Percentiles rank a stretch among this genome's conserved stretches.
Evolutionary conservation across 1,284 basidiomycete species (phyloP).

Genomic region (Ustilago tritici): DNA sequence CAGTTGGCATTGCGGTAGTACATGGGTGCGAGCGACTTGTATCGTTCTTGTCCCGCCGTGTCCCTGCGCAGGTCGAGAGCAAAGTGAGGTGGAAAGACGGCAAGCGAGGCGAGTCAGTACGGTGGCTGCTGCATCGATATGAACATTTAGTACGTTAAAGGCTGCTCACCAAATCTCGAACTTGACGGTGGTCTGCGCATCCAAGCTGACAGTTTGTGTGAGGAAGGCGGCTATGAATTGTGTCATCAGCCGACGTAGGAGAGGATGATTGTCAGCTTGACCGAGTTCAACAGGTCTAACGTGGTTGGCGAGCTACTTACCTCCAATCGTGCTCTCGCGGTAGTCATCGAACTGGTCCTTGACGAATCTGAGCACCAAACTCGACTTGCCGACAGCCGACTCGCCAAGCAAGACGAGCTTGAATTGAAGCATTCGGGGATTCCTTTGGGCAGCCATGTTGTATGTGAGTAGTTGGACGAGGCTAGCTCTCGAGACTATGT

Average conservation of each 20-base stretch:
- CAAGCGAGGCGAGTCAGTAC: neutral
- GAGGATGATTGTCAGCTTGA: neutral
- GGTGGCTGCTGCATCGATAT: neutral
- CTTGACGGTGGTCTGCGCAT: slow-evolving; percentile 90
- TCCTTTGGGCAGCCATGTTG: slow-evolving; percentile 44
- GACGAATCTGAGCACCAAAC: slow-evolving; percentile 92
- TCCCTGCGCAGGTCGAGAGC: slow-evolving; percentile 37
- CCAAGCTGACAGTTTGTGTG: slow-evolving; percentile 91
- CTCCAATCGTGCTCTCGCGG: slow-evolving; percentile 75
- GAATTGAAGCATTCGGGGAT: slow-evolving; percentile 56
- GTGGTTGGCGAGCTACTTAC: neutral
- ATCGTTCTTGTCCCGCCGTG: slow-evolving; percentile 91
- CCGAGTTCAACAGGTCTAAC: neutral
- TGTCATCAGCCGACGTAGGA: neutral
- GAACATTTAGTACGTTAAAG: neutral
- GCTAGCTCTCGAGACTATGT: neutral
- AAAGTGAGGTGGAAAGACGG: neutral
- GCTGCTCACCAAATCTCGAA: slow-evolving; percentile 89
- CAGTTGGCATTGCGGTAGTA: slow-evolving; percentile 70
- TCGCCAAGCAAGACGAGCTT: slow-evolving; percentile 75
- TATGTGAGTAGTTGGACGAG: neutral
- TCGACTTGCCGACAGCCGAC: slow-evolving; percentile 97
- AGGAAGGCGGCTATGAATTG: slow-evolving; percentile 79
- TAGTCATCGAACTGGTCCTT: slow-evolving; percentile 99
- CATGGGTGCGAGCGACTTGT: slow-evolving; percentile 71